A percentile compares a stretch with the other conserved stretches of the same genome.
These are phyloP conservation scores for Leccinum imitatum DNA, from an alignment of 768 basidiomycete genomes.

Conservation along the genomic window DNA sequence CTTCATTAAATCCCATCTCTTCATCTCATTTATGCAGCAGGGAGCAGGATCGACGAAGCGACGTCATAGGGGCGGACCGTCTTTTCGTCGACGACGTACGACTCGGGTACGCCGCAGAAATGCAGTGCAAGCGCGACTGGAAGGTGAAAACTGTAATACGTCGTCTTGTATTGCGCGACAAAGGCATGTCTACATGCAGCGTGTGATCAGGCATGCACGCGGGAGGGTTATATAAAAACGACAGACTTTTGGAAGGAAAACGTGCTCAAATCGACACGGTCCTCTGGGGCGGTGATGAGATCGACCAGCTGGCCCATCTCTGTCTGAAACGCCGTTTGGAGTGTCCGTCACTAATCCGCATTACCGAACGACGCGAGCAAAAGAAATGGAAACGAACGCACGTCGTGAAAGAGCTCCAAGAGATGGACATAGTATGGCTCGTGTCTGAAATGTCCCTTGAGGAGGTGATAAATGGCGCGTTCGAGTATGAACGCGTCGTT, in stretches of 20 bases:
- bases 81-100: slow-evolving; percentile 41
- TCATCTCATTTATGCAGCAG: neutral
- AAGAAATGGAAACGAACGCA: slow-evolving; percentile 27
- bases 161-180: slow-evolving; percentile 26
- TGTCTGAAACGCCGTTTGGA: slow-evolving; percentile 3
- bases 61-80: slow-evolving; percentile 9
- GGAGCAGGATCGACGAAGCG: slow-evolving; percentile 5
- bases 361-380: neutral
- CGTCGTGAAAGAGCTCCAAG: slow-evolving; percentile 89
- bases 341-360: neutral
- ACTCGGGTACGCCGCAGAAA: slow-evolving; percentile 4
- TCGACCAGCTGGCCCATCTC: slow-evolving; percentile 7
- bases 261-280: neutral
- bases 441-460: slow-evolving; percentile 81
- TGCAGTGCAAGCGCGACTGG: slow-evolving; percentile 3
- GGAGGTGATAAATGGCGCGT: slow-evolving; percentile 85
- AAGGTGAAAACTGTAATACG: slow-evolving; percentile 57
- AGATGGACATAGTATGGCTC: slow-evolving; percentile 86
- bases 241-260: slow-evolving; percentile 5
- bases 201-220: neutral
- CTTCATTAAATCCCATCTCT: neutral
- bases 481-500: slow-evolving; percentile 98
- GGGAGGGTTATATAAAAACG: too few relatives aligned
- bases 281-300: neutral
- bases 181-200: neutral